Base-by-base conservation (phyloP, 1,284 basidiomycete species). In the Moesziomyces antarcticus region DNA sequence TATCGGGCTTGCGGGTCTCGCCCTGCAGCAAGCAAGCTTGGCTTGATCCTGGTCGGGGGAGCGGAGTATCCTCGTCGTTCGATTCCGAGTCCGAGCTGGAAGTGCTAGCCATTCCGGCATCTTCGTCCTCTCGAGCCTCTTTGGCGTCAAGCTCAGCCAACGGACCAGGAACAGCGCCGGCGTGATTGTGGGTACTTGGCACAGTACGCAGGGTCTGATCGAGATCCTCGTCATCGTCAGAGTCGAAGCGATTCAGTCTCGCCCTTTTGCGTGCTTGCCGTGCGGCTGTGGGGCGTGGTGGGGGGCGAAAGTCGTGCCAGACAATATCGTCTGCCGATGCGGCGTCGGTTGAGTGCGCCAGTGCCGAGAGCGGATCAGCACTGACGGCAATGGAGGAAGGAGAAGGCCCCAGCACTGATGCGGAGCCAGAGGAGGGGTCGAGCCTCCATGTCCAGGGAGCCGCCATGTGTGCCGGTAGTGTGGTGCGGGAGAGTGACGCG, bases 401-500 rank as follows among this genome's bases (percentile, higher is more conserved):
- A 2, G 50, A 41, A 1, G 67, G 61, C 2, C 60, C 67, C 18
- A 59, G 41, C 1, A 52, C 45, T n/a, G 58, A 35, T 2, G 67
- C 55, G n/a, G 60, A 44, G 6, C 35, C 60, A 3, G 55, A 48
- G 24, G 21, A 14, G 2, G 57, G 18, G n/a, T 62, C 68, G 27
- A 71, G 63, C 5, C 45, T 46, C 68, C 68, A 71, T 0, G 58
- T 22, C 68, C 68, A 71, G 9, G 61, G 60, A 6, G 53, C 43
- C 9, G 54, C 43, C 27, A 49, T 54, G 21, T 42, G 3, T 35
- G 35, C 24, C 25, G 20, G 18, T 10, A 21, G 11, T 46, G 4
- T 20, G 16, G 21, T 41, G 14, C 1, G 16, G 10, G 3, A 35
- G 14, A 16, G 18, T 47, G 35, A 30, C 11, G 42, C 1, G 20